These are phyloP conservation scores for Samsoniella hepiali DNA, from an alignment of 2,329 filamentous ascomycete genomes.

Conservation along the genomic window DNA sequence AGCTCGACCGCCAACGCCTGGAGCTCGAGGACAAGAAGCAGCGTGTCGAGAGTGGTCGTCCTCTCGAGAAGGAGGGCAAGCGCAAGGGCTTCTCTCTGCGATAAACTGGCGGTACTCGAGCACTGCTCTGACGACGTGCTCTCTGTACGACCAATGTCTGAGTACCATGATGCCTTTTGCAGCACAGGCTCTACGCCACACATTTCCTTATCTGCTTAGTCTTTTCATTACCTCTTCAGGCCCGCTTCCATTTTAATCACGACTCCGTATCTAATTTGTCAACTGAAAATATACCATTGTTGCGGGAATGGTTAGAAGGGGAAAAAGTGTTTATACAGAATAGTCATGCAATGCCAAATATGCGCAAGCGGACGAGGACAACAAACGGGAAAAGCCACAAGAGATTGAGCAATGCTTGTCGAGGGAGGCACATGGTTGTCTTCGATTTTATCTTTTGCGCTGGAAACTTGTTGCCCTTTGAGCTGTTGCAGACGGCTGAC, in stretches of 20 bases:
- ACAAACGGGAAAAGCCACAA: neutral
- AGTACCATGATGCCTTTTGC: conserved; percentile 56
- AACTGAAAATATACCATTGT: conserved; percentile 19
- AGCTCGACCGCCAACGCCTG: conserved; percentile 88
- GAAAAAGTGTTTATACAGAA: conserved; percentile 20
- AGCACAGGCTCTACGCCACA: conserved; percentile 56
- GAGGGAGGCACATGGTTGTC: neutral
- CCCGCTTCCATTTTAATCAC: conserved; percentile 40
- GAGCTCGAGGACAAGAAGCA: conserved; percentile 99
- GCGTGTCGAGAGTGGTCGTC: conserved; percentile 90
- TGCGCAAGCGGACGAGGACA: conserved; percentile 14
- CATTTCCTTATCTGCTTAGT: conserved; percentile 45
- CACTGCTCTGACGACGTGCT: conserved; percentile 24
- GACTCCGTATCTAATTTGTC: conserved; percentile 36
- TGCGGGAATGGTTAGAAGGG: conserved; percentile 18
- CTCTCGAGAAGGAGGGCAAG: conserved; percentile 96
- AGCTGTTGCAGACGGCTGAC: conserved; percentile 15
- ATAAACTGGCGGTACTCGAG: conserved; percentile 48
- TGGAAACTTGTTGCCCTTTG: conserved; percentile 10
- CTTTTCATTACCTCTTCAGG: conserved; percentile 35
- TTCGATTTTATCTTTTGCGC: neutral
- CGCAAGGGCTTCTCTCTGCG: conserved; percentile 99
- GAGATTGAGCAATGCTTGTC: neutral
- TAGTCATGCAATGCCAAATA: conserved; percentile 19
- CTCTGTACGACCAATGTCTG: conserved; percentile 52